Evolutionary conservation across 2,329 filamentous ascomycete species (phyloP), one percentile per base, ranked within the genome.

Genomic region (Aureobasidium sp.): DNA sequence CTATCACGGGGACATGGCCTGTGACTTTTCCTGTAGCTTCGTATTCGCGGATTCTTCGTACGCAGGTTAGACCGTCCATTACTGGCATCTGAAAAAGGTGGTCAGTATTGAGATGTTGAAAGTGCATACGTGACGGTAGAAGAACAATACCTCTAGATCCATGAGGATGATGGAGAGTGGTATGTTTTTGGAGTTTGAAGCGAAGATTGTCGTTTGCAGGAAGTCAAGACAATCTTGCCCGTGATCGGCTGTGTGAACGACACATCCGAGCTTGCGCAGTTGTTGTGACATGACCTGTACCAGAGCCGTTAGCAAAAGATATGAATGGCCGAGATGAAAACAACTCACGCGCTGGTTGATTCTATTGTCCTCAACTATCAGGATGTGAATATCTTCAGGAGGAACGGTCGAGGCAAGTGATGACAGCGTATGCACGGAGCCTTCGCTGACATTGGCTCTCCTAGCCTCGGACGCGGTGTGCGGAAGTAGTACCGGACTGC

Each of bases 331-430:
- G 3, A 11, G 5, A 21, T 7, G 25, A 21, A 5, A 30, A 30
- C 6, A 4, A 51, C 49, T 39, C 16, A 54, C 50, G 14, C 41
- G 50, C 53, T 70, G 68, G 44, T 71, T 71, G 61, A 71, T 67
- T 7, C 64, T 49, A 49, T 71, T 71, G 62, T 71, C 69, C 58
- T 71, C 69, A 1, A 71, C 69, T 3, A 71, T 53, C 9, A 68
- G 53, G 9, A 68, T 62, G 13, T 63, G 58, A 5, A 65, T 39
- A 5, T 51, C 53, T 9, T 47, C 29, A 3, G 61, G 21, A 36
- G 37, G 11, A 16, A 41, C 36, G 25, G n/a, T 6, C 13, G 30
- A 13, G 21, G 29, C 13, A 1, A 25, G 5, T 5, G 54, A 34
- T 10, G 32, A 34, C 25, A 48, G 42, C 2, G 32, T 48, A 3